Percentiles rank a stretch among this genome's conserved stretches.
These are phyloP conservation scores for Microbotryum silenes-acaulis DNA, from an alignment of 1,284 basidiomycete genomes.

Conservation along the genomic window DNA sequence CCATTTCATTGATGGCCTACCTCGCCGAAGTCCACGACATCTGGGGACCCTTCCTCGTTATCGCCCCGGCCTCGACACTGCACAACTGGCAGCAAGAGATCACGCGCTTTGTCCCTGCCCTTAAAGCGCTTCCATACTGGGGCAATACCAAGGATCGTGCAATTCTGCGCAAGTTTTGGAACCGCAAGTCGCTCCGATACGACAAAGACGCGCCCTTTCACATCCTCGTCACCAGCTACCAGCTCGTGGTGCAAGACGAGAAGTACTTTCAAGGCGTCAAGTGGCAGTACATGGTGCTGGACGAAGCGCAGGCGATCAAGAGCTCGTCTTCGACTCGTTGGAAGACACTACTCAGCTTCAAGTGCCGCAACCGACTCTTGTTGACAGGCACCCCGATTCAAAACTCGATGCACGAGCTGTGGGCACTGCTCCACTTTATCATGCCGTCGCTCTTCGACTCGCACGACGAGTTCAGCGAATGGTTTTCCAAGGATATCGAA, in stretches of 20 bases:
- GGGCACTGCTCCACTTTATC: conserved; percentile 98
- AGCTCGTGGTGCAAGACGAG: conserved; percentile 92
- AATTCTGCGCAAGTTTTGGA: conserved; percentile 95
- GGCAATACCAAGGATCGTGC: conserved; percentile 94
- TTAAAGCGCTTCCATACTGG: conserved; percentile 98
- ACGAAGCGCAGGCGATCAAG: conserved; percentile 99
- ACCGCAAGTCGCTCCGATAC: conserved; percentile 93
- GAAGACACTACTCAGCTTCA: conserved; percentile 94
- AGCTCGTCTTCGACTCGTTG: conserved; percentile 93
- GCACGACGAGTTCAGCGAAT: conserved; percentile 98
- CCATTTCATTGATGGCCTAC: conserved; percentile 92
- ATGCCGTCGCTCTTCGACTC: conserved; percentile 99
- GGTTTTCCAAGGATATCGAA: conserved; percentile 99
- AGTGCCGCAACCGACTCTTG: conserved; percentile 89
- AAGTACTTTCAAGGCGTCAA: conserved; percentile 97
- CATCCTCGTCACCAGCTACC: conserved; percentile 94
- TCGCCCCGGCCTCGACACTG: conserved; percentile 92
- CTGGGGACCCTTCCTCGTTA: conserved; percentile 99
- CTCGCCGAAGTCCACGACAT: conserved; percentile 96
- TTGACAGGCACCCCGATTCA: conserved; percentile 98
- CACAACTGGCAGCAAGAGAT: conserved; percentile 99
- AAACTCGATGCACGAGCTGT: conserved; percentile 99
- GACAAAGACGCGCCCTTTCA: conserved; percentile 94
- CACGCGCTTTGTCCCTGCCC: conserved; percentile 82
- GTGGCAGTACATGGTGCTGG: conserved; percentile 99